Evolutionary conservation across 495 filamentous ascomycete species (phyloP), one percentile per base, ranked within the genome.

Genomic region (Xylaria curta): DNA sequence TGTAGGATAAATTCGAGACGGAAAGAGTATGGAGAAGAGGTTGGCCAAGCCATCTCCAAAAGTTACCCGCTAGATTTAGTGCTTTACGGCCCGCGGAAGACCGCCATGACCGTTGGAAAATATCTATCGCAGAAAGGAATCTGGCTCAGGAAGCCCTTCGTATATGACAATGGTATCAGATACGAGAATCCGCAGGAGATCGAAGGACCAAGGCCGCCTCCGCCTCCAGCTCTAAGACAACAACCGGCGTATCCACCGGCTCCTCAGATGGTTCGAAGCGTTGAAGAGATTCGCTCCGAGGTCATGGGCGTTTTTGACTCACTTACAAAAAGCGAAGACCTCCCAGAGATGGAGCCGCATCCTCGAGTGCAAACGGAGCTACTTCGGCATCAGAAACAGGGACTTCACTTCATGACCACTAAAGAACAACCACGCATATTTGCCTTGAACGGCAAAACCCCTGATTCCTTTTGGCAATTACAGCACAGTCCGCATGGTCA

Each of bases 321-420:
- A 17, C 87, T 98, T 19, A 83, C 87, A 19, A 88, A 91, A 72
- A 86, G 86, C 6, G 92, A 97, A 36, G 91, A 92, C 70, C 79
- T 98, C 26, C 93, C 93, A 8, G 88, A 91, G 68, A 90, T 91
- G 85, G 91, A 96, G 7, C 85, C 91, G 0, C 84, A 88, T 68
- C 66, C 79, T 17, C 79, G 84, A 19, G 84, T 97, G 56, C 82
- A 78, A 33, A 98, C 95, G 0, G 84, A 88, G 8, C 81, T 99
- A 42, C 87, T 98, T 31, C 86, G 86, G 60, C 96, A 99, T 79
- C 96, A 99, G 76, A 95, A 94, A 76, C 95, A 98, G 80, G 96
- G 91, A 0, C 85, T 99, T 3, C 89, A 89, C 80, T 99, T 97
- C 74, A 93, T 99, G 92, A 90, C 82, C 7, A 87, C 87, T n/a